Evolutionary conservation across 139 green algal genomes (phyloP).

Genomic region (Pleodorina starrii): DNA sequence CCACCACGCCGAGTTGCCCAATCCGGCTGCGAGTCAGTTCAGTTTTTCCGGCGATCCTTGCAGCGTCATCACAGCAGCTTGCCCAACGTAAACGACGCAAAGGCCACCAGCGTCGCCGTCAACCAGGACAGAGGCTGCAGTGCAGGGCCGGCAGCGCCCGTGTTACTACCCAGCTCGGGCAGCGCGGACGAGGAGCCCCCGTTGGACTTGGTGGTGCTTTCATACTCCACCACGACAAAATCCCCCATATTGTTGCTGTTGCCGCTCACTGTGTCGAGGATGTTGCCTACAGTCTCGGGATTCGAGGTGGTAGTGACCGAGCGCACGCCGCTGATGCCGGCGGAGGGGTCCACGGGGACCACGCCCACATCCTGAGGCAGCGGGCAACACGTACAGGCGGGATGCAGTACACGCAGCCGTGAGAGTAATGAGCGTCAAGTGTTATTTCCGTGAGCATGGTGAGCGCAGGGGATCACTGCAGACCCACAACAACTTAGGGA

Average conservation of each 20-base stretch:
- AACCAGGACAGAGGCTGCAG: neutral
- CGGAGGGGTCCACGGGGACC: neutral
- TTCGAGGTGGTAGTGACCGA: neutral
- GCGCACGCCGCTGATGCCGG: neutral
- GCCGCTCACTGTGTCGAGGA: neutral
- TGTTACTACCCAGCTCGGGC: neutral
- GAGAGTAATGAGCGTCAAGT: neutral
- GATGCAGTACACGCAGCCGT: neutral
- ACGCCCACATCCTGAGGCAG: neutral
- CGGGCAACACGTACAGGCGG: neutral
- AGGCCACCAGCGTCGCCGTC: neutral
- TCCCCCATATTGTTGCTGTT: slow-evolving; percentile 7
- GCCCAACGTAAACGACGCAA: neutral
- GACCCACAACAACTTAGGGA: neutral
- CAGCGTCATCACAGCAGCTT: neutral
- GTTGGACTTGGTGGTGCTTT: neutral
- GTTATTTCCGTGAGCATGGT: too few species aligned
- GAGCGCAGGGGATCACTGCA: neutral
- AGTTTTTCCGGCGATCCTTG: too few species aligned
- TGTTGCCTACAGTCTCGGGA: neutral
- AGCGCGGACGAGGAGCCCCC: neutral
- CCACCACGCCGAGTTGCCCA: too few species aligned
- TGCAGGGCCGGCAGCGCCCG: neutral
- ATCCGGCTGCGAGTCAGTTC: too few species aligned
- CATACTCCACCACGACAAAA: slow-evolving; percentile 37